Percentiles rank a stretch among this genome's conserved stretches.
phyloP scores from a whole-genome alignment of 2,329 filamentous ascomycete genomes.

The Calycina marina region DNA sequence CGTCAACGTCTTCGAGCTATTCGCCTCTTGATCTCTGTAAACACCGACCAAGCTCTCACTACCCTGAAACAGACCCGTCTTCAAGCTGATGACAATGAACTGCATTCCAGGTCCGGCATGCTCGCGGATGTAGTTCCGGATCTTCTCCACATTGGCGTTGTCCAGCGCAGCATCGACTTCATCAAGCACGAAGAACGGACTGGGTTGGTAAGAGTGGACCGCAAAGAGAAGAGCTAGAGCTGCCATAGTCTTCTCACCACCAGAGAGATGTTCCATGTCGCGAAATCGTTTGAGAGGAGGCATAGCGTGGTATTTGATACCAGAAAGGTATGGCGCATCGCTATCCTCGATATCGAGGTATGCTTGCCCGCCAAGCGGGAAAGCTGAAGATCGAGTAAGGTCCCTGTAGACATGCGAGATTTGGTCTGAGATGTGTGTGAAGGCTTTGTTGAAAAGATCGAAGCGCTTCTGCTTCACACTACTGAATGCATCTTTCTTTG shows the following conservation, averaged over 20 bases:
- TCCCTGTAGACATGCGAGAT: constrained; percentile 92
- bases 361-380: constrained; percentile 76
- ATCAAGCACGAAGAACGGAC: constrained; percentile 94
- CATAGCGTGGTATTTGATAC: constrained; percentile 98
- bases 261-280: constrained; percentile 96
- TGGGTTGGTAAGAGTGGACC: constrained; percentile 90
- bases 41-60: constrained; percentile 93
- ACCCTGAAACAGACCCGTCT: constrained; percentile 89
- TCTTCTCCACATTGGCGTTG: constrained; percentile 90
- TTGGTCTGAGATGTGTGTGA: constrained; percentile 86
- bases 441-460: constrained; percentile 90
- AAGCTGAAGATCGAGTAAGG: constrained; percentile 77
- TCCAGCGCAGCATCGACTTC: constrained; percentile 98
- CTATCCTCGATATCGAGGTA: constrained; percentile 88
- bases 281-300: constrained; percentile 95
- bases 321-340: constrained; percentile 89
- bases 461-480: constrained; percentile 68
- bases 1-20: constrained; percentile 81
- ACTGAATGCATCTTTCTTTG: constrained; percentile 71
- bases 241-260: constrained; percentile 98
- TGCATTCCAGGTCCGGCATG: constrained; percentile 96
- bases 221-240: constrained; percentile 92
- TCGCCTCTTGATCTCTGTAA: constrained; percentile 86
- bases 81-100: constrained; percentile 95
- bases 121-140: constrained; percentile 90